Base-by-base conservation (phyloP, 306 rosid genomes). In the Cicer pinnatifidum region DNA sequence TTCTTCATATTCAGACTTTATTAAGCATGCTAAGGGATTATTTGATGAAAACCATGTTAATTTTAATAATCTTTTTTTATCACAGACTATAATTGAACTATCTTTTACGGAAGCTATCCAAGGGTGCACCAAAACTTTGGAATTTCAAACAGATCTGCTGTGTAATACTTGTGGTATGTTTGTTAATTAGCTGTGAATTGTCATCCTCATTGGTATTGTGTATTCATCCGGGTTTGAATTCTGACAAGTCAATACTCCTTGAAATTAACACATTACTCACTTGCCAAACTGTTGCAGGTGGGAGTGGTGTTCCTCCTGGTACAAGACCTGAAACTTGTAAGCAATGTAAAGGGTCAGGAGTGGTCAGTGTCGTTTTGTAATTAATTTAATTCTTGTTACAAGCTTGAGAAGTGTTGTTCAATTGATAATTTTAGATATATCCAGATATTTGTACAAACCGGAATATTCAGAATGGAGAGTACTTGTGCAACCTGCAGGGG, bases 71-170 rank as follows among this genome's bases (percentile, higher is more conserved):
- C 23, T 44, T 11, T 79, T 67, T 58, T 81, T 75, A 7, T 80
- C 17, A 38, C 84, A 94, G 99, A 87, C 84, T 71, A 47, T 78
- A 51, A 57, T 94, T 78, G 99, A 94, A 75, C 75, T 94, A 63
- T 91, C 97, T 77, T 94, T 94, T 76, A 94, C 86, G 96, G 99
- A 94, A 86, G 96, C 99, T 73, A 92, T 94, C 52, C 96, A 90
- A 73, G 99, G 99, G 48, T 89, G 96, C 84, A 41, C 90, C 57
- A 91, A 94, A 89, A 88, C 73, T 37, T 79, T 89, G 80, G 33
- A 88, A 68, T 89, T 89, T 82, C 88, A 85, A 73, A 89, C 96
- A 4, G 91, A 91, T n/a, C 62, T 88, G 74, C 81, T 85, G 44
- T 94, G 99, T 80, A 90, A 88, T 72, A 51, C 86, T 67, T 94